Evolutionary conservation across 441 rosid genomes (phyloP).

Genomic region (Manihot esculenta): DNA sequence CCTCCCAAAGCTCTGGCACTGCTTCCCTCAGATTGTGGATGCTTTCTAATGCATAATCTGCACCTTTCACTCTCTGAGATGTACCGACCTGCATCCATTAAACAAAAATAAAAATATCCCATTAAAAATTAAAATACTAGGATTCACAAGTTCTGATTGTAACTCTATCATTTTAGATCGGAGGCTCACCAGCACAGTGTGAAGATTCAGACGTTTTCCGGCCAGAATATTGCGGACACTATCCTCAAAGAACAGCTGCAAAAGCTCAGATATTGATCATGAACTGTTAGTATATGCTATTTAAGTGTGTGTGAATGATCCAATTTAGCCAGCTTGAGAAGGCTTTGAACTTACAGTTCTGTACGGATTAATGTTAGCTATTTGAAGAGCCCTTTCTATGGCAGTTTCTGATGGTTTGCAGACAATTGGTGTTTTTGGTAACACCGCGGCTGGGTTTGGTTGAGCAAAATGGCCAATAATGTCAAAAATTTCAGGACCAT

Average conservation of each 20-base stretch:
- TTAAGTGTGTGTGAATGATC: not conserved
- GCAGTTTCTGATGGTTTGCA: constrained; percentile 87
- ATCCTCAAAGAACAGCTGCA: constrained; percentile 91
- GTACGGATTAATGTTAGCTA: constrained; percentile 69
- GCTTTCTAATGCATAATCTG: constrained; percentile 87
- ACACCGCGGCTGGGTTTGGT: constrained; percentile 35
- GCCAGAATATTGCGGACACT: constrained; percentile 88
- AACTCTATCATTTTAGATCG: no score
- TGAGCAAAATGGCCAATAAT: constrained; percentile 51
- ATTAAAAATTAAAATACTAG: not conserved
- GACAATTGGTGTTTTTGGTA: constrained; percentile 70
- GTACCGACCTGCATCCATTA: constrained; percentile 57
- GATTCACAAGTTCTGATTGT: no score
- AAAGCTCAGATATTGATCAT: constrained; percentile 1
- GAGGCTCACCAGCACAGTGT: constrained; percentile 89
- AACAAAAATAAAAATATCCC: no score
- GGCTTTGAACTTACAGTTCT: constrained; percentile 59
- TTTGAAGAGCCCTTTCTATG: constrained; percentile 63
- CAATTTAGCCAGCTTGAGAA: not conserved
- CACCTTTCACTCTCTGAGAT: constrained; percentile 76
- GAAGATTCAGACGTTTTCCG: constrained; percentile 77
- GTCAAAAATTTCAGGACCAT: constrained; percentile 44
- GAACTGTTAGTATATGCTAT: not conserved
- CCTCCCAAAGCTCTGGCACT: constrained; percentile 78
- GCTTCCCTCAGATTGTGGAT: constrained; percentile 92